Conservation (phyloP, 2,329 filamentous ascomycete genomes). For the Cadophora gregata region DNA sequence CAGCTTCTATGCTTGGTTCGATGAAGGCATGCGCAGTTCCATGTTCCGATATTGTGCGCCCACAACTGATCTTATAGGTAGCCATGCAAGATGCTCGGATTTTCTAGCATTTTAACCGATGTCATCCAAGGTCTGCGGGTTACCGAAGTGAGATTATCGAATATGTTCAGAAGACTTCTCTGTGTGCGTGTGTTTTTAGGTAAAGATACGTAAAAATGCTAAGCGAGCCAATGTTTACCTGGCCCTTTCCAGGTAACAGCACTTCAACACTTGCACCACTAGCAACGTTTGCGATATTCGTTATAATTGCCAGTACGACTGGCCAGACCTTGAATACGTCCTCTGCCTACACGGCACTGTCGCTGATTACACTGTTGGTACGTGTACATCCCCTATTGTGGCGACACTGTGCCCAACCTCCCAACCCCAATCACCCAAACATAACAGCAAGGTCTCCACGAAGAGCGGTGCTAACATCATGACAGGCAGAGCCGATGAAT, state of each 20-base stretch:
- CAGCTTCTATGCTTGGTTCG: slow-evolving; percentile 41
- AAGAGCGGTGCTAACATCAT: neutral
- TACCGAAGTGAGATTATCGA: slow-evolving; percentile 49
- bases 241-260: slow-evolving; percentile 32
- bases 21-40: slow-evolving; percentile 40
- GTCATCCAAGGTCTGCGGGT: slow-evolving; percentile 47
- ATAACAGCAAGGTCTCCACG: neutral
- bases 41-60: neutral
- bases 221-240: neutral
- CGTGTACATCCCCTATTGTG: neutral
- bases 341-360: slow-evolving; percentile 51
- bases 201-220: neutral
- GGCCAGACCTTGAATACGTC: slow-evolving; percentile 39
- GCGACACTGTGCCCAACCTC: neutral
- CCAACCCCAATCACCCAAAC: too few relatives aligned
- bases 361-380: slow-evolving; percentile 48
- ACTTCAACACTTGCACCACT: slow-evolving; percentile 46
- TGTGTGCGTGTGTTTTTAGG: slow-evolving; percentile 33
- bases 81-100: slow-evolving; percentile 44
- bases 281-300: slow-evolving; percentile 49
- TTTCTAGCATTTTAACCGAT: slow-evolving; percentile 44
- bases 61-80: slow-evolving; percentile 20
- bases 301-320: slow-evolving; percentile 41
- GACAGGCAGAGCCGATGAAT: slow-evolving; percentile 46
- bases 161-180: slow-evolving; percentile 46